Percentiles rank a stretch among this genome's conserved stretches.
Evolutionary conservation across 225 moss, liverwort and hornwort genomes (phyloP).

Genomic region (Climacium dendroides): DNA sequence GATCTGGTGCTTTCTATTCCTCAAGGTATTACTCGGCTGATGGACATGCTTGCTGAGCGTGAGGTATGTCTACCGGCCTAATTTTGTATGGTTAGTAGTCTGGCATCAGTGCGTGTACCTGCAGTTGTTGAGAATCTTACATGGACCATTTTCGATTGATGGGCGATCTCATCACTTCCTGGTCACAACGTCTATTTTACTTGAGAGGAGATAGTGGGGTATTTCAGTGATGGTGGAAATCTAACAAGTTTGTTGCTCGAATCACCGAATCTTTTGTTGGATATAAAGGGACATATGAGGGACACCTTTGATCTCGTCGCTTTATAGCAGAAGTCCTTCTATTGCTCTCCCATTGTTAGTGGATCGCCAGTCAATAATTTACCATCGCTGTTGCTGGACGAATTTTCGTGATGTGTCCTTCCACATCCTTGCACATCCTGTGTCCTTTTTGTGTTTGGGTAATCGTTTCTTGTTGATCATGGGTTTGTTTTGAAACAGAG

Average conservation of each 20-base stretch:
- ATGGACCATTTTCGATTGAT: not conserved
- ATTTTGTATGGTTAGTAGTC: not conserved
- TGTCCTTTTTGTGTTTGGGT: not conserved
- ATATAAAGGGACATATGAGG: constrained; percentile 35
- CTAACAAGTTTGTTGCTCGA: constrained; percentile 8
- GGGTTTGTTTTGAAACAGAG: not conserved
- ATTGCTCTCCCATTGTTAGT: not conserved
- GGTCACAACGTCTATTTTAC: not conserved
- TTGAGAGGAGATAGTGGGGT: not conserved
- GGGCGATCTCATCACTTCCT: not conserved
- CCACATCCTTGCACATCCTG: not conserved
- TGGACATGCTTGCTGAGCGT: constrained; percentile 99
- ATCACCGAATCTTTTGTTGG: constrained; percentile 36
- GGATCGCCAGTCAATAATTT: not conserved
- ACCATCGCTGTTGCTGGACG: not conserved
- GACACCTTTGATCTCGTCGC: not conserved
- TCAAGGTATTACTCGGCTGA: constrained; percentile 86
- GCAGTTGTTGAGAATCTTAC: not conserved
- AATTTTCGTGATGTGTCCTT: not conserved
- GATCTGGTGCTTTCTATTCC: constrained; percentile 93
- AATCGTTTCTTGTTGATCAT: not conserved
- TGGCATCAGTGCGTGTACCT: not conserved
- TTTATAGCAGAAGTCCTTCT: not conserved
- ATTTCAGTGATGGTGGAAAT: constrained; percentile 16
- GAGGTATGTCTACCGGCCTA: constrained; percentile 39